Evolutionary conservation across 31 red algal genomes (phyloP).

Genomic region (Bonnemaisonia californica): DNA sequence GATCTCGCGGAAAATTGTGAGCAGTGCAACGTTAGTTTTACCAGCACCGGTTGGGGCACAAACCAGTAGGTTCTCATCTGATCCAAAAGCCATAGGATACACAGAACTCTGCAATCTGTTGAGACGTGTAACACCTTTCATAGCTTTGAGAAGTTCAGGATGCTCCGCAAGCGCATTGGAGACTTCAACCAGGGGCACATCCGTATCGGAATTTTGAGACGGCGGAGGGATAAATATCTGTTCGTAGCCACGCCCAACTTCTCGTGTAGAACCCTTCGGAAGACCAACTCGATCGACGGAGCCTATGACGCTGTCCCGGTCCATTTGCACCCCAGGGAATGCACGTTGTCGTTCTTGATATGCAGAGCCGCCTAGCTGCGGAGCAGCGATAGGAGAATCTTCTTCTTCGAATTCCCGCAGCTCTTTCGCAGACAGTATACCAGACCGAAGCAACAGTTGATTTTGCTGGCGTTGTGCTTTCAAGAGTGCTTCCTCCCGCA

Average conservation of each 20-base stretch:
- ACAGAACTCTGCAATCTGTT: slow-evolving; percentile 91
- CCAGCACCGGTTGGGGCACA: slow-evolving; percentile 98
- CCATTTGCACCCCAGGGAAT: slow-evolving; percentile 58
- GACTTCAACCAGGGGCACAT: slow-evolving; percentile 47
- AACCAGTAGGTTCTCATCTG: slow-evolving; percentile 90
- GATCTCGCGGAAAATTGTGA: slow-evolving; percentile 87
- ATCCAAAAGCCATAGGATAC: slow-evolving; percentile 73
- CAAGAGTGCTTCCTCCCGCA: slow-evolving; percentile 22
- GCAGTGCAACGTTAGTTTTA: slow-evolving; percentile 96
- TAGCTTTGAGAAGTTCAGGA: slow-evolving; percentile 58
- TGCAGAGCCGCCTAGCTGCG: slow-evolving; percentile 39
- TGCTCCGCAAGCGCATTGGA: slow-evolving; percentile 48
- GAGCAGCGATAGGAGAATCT: not conserved
- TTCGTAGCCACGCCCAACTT: slow-evolving; percentile 76
- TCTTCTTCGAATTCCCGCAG: slow-evolving; percentile 24
- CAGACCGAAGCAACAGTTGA: slow-evolving; percentile 27
- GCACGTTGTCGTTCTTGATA: slow-evolving; percentile 48
- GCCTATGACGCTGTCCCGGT: slow-evolving; percentile 54
- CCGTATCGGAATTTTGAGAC: not conserved
- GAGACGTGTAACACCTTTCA: slow-evolving; percentile 72
- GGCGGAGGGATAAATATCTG: slow-evolving; percentile 79
- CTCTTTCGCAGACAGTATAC: slow-evolving; percentile 3
- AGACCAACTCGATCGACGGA: slow-evolving; percentile 63
- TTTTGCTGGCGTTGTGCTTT: slow-evolving; percentile 24
- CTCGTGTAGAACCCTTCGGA: slow-evolving; percentile 64